phyloP scores from a whole-genome alignment of 2,329 filamentous ascomycete genomes.

The Talaromyces sp. region DNA sequence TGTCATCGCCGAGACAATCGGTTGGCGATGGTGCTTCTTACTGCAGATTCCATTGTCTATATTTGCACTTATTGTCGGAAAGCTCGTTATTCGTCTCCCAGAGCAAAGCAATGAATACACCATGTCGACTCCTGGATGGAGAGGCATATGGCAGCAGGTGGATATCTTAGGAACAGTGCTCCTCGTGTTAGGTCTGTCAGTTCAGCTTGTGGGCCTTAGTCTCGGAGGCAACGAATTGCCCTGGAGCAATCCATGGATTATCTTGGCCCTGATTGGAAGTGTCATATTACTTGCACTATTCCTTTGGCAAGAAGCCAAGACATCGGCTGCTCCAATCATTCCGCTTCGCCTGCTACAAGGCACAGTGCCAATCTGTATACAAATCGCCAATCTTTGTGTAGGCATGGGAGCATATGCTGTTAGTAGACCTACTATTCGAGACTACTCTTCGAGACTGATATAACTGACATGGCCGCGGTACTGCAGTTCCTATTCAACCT shows the following conservation, averaged over 20 bases:
- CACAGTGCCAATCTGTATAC: conserved; percentile 52
- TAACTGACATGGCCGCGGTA: not conserved
- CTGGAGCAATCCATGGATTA: conserved; percentile 43
- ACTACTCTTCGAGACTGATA: not conserved
- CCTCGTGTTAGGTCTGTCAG: conserved; percentile 56
- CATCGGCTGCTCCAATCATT: conserved; percentile 44
- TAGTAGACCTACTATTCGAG: conserved; percentile 13
- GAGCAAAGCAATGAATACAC: conserved; percentile 18
- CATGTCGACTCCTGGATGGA: conserved; percentile 15
- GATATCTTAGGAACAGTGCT: conserved; percentile 58
- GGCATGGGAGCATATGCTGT: conserved; percentile 62
- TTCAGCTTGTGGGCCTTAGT: conserved; percentile 49
- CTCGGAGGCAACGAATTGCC: conserved; percentile 47
- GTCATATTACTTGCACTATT: conserved; percentile 37
- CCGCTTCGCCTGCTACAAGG: conserved; percentile 54
- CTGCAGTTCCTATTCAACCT: conserved; percentile 47
- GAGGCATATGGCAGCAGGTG: conserved; percentile 51
- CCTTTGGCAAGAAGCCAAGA: conserved; percentile 40
- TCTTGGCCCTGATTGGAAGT: conserved; percentile 38
- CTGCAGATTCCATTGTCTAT: conserved; percentile 60
- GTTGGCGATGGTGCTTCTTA: conserved; percentile 54
- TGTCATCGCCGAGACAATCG: conserved; percentile 42
- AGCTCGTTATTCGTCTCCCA: conserved; percentile 52
- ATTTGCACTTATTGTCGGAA: conserved; percentile 54
- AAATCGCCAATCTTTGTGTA: conserved; percentile 58